Conservation (phyloP, 306 rosid genomes). For the Argentina anserina region DNA sequence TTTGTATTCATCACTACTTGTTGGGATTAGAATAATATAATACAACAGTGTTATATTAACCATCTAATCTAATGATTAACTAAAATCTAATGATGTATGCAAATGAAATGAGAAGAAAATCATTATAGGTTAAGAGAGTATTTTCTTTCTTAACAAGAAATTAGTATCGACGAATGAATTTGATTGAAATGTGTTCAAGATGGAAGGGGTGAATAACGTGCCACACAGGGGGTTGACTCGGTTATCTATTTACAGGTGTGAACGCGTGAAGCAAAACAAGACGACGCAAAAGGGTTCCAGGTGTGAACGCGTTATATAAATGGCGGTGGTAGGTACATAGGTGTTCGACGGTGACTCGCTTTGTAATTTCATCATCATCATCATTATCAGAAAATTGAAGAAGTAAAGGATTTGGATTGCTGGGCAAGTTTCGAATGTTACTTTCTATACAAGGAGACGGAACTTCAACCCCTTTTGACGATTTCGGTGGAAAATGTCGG, state of each 20-base stretch:
- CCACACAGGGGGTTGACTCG: conserved; percentile 14
- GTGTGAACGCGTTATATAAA: conserved; percentile 28
- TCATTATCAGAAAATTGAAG: not conserved
- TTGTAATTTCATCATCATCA: not conserved
- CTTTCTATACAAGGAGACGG: not conserved
- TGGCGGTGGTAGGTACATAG: conserved; percentile 23
- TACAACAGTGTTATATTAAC: not conserved
- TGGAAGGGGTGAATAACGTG: not conserved
- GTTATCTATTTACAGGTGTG: not conserved
- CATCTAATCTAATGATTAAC: not conserved
- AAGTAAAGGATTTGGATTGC: not conserved
- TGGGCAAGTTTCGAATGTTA: conserved; percentile 1
- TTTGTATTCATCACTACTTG: not conserved
- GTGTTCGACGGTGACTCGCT: conserved; percentile 27
- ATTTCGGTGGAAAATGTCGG: conserved; percentile 6
- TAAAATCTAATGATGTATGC: not conserved
- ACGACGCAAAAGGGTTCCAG: not conserved
- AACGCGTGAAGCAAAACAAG: conserved; percentile 6
- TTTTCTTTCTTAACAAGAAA: no score
- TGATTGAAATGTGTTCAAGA: not conserved
- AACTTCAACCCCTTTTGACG: conserved; percentile 6
- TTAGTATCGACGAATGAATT: no score
- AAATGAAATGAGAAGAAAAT: no score
- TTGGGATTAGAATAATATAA: not conserved
- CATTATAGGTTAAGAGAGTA: no score